phyloP scores from a whole-genome alignment of 768 basidiomycete genomes.

The Lanmaoa pseudosensibilis region DNA sequence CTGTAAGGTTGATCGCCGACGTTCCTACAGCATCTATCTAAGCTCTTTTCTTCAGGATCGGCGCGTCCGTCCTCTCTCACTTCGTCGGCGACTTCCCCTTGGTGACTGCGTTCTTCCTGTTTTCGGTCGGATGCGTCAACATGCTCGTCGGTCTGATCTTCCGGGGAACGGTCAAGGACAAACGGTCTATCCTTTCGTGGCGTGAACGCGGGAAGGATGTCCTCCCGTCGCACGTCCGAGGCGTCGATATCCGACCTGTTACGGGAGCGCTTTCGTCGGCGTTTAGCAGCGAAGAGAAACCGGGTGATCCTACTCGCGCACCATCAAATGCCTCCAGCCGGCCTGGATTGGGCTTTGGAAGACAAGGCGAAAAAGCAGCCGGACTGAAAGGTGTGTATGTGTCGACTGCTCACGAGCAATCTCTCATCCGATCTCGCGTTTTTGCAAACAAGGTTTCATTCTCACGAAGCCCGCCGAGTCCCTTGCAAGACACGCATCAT shows the following conservation, averaged over 20 bases:
- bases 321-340: conserved; percentile 29
- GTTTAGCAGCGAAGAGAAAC: conserved; percentile 14
- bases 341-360: conserved; percentile 72
- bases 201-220: conserved; percentile 55
- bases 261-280: conserved; percentile 14
- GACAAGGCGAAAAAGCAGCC: conserved; percentile 78
- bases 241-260: conserved; percentile 27
- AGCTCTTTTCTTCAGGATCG: conserved; percentile 43
- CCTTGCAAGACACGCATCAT: conserved; percentile 46
- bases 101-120: conserved; percentile 84
- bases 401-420: conserved; percentile 1
- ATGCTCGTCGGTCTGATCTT: conserved; percentile 80
- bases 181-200: conserved; percentile 70
- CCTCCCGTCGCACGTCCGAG: conserved; percentile 44
- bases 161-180: conserved; percentile 63
- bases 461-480: conserved; percentile 60
- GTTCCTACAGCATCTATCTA: neutral
- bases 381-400: conserved; percentile 51
- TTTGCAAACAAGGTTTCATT: conserved; percentile 44
- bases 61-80: conserved; percentile 71
- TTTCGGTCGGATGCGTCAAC: conserved; percentile 80
- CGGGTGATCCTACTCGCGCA: neutral
- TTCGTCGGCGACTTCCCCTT: conserved; percentile 82
- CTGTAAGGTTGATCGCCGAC: conserved; percentile 47
- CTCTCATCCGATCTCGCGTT: neutral